phyloP scores from a whole-genome alignment of 805 yeast species.

The Ogataea angusta region DNA sequence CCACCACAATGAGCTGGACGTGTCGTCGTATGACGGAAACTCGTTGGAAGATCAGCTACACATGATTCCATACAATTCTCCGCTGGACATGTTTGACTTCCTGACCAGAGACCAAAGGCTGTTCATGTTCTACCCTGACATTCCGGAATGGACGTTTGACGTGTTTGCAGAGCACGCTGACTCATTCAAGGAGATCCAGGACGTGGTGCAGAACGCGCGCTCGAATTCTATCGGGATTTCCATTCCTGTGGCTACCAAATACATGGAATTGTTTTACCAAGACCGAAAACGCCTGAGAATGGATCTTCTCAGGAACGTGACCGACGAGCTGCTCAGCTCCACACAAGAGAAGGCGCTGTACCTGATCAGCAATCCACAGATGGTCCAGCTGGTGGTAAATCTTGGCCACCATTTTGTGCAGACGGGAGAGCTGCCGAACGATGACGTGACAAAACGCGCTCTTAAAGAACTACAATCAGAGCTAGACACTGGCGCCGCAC shows the following conservation, averaged over 20 bases:
- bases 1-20: conserved; percentile 10
- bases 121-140: conserved; percentile 22
- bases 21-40: conserved; percentile 11
- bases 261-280: conserved; percentile 3
- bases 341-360: conserved; percentile 1
- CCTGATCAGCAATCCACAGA: conserved; percentile 1
- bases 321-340: conserved; percentile 1
- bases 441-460: conserved; percentile 5
- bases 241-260: conserved; percentile 5
- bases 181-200: conserved; percentile 2
- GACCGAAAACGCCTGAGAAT: conserved; percentile 1
- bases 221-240: conserved; percentile 1
- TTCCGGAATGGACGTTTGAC: conserved; percentile 9
- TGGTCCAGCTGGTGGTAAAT: conserved; percentile 5
- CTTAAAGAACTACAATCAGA: conserved; percentile 1
- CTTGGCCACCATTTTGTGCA: conserved; percentile 6
- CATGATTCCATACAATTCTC: conserved; percentile 19
- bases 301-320: not conserved
- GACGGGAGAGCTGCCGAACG: conserved; percentile 6
- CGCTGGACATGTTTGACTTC: conserved; percentile 26
- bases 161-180: conserved; percentile 1
- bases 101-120: conserved; percentile 17
- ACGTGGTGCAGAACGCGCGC: conserved; percentile 1
- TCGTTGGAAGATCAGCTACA: conserved; percentile 2
- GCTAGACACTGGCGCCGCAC: not conserved